Evolutionary conservation across 108 stramenopile genomes (phyloP).

Genomic region (Fistulifera solaris): DNA sequence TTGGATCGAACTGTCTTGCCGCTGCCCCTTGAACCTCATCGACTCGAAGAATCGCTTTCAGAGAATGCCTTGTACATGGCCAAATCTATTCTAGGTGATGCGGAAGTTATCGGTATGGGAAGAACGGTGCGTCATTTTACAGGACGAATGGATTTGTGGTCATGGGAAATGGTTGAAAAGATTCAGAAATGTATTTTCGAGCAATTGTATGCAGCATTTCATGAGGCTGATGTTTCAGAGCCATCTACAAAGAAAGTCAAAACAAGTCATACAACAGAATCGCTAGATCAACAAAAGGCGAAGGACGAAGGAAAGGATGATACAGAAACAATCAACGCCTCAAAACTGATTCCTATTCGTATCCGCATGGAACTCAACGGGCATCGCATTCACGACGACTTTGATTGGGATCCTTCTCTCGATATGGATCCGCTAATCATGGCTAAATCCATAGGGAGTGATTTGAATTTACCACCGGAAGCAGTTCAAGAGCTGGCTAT

Average conservation of each 20-base stretch:
- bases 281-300: not conserved
- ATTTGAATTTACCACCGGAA: conserved; percentile 61
- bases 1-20: not conserved
- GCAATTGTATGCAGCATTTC: not conserved
- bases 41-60: conserved; percentile 18
- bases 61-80: conserved; percentile 47
- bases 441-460: conserved; percentile 37
- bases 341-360: conserved; percentile 23
- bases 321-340: too few relatives aligned
- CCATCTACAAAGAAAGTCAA: not conserved
- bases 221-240: not conserved
- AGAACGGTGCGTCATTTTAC: conserved; percentile 54
- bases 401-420: conserved; percentile 36
- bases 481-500: conserved; percentile 42
- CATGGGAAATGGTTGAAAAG: too few relatives aligned
- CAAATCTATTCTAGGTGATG: conserved; percentile 49
- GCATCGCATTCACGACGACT: conserved; percentile 41
- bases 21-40: not conserved
- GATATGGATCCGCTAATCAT: conserved; percentile 40
- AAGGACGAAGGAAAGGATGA: not conserved
- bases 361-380: conserved; percentile 28
- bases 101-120: conserved; percentile 63
- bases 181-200: not conserved
- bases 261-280: not conserved
- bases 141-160: conserved; percentile 47